phyloP scores from a whole-genome alignment of 1,139 yeast species.

The Zygoascus hellenicus region DNA sequence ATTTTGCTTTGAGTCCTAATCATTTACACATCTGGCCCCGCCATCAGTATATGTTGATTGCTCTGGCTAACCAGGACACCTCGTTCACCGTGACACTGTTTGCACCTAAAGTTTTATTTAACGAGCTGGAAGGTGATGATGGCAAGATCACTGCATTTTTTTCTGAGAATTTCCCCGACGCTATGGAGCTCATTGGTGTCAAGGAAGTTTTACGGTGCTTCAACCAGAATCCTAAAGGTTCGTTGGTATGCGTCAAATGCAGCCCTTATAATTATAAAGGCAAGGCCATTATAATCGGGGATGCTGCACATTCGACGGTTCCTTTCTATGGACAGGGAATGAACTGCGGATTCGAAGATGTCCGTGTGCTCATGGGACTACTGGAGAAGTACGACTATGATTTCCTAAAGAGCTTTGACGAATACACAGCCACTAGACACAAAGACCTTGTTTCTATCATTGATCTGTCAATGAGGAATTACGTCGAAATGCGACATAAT shows the following conservation, averaged over 20 bases:
- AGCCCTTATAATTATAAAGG: conserved; percentile 65
- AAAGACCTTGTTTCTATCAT: conserved; percentile 69
- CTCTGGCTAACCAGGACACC: conserved; percentile 77
- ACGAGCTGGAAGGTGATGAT: conserved; percentile 31
- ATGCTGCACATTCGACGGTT: conserved; percentile 95
- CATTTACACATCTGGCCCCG: conserved; percentile 95
- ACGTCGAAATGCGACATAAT: conserved; percentile 80
- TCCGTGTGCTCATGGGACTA: conserved; percentile 55
- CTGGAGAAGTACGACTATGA: conserved; percentile 38
- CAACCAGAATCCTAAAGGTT: conserved; percentile 62
- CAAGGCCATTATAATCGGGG: conserved; percentile 70
- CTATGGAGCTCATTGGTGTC: conserved; percentile 59
- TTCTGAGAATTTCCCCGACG: conserved; percentile 63
- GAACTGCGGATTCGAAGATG: conserved; percentile 96
- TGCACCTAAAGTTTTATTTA: conserved; percentile 69
- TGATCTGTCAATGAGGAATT: conserved; percentile 73
- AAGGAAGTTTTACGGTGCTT: conserved; percentile 49
- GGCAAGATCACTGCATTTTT: conserved; percentile 43
- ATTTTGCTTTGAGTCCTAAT: conserved; percentile 58
- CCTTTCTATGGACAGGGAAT: conserved; percentile 97
- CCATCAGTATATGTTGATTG: conserved; percentile 79
- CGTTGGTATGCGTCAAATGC: conserved; percentile 56
- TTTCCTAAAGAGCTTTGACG: conserved; percentile 47
- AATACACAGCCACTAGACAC: conserved; percentile 54
- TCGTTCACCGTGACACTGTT: conserved; percentile 88